Percentiles rank a stretch among this genome's conserved stretches.
phyloP scores from a whole-genome alignment of 768 basidiomycete species.

The Podaxis sp. region DNA sequence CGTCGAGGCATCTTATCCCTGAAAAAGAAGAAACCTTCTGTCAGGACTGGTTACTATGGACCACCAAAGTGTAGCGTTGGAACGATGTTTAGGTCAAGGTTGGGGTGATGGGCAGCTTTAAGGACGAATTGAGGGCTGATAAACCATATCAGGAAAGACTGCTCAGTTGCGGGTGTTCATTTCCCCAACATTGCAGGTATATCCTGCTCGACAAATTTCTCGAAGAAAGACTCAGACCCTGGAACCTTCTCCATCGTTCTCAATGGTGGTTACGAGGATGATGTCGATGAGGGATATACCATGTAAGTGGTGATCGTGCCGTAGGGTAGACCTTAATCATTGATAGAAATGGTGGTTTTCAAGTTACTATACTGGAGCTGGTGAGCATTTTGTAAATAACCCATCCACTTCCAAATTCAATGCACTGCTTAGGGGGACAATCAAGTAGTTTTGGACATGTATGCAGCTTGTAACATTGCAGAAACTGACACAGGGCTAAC shows the following conservation, averaged over 20 bases:
- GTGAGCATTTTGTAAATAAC: constrained; percentile 19
- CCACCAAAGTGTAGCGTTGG: constrained; percentile 9
- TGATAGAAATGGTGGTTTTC: background rate
- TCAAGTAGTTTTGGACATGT: background rate
- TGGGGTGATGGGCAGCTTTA: no score
- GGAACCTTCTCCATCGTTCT: constrained; percentile 44
- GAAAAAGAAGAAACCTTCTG: background rate
- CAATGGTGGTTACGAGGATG: constrained; percentile 41
- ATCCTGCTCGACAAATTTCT: constrained; percentile 20
- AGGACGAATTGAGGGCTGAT: background rate
- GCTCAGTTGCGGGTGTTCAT: constrained; percentile 29
- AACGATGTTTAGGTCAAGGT: constrained; percentile 13
- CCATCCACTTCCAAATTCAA: background rate
- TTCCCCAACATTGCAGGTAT: constrained; percentile 33
- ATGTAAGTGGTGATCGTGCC: constrained; percentile 28
- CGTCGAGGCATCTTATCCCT: background rate
- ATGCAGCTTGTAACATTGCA: background rate
- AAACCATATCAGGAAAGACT: constrained; percentile 25
- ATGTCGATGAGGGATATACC: constrained; percentile 37
- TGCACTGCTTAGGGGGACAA: constrained; percentile 13
- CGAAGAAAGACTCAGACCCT: background rate
- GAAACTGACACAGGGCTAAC: background rate
- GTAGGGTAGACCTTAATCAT: background rate
- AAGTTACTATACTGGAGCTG: constrained; percentile 42
- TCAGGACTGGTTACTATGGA: constrained; percentile 6